phyloP scores from a whole-genome alignment of 202 grass and related monocot species.

The Hordeum pubiflorum region DNA sequence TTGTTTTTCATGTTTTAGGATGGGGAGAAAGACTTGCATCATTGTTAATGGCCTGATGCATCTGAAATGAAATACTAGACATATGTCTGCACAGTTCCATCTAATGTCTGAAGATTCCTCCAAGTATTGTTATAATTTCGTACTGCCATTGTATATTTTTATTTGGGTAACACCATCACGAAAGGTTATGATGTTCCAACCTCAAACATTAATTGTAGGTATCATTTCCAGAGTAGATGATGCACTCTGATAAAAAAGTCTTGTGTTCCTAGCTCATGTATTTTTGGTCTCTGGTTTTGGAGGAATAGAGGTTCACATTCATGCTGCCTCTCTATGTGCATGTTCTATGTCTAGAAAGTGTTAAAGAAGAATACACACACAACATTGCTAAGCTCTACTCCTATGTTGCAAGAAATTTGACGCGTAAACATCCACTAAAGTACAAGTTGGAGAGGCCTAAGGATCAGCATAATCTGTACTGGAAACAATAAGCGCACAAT shows the following conservation, averaged over 20 bases:
- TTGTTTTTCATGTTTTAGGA: background rate
- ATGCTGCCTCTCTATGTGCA: background rate
- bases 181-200: background rate
- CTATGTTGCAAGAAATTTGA: background rate
- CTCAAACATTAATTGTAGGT: background rate
- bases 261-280: background rate
- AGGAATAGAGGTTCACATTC: background rate
- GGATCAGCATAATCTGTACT: background rate
- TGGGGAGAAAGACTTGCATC: background rate
- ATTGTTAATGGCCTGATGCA: background rate
- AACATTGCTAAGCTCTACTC: background rate
- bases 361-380: too few species aligned
- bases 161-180: background rate
- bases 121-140: background rate
- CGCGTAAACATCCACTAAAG: background rate
- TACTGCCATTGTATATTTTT: background rate
- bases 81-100: background rate
- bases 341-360: background rate
- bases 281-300: background rate
- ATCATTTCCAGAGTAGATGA: background rate
- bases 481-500: background rate
- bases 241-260: background rate
- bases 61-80: background rate
- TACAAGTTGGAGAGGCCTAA: background rate
- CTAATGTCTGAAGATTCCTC: background rate